phyloP scores from a whole-genome alignment of 225 moss, liverwort and hornwort species.

The Sphagnum contortum region DNA sequence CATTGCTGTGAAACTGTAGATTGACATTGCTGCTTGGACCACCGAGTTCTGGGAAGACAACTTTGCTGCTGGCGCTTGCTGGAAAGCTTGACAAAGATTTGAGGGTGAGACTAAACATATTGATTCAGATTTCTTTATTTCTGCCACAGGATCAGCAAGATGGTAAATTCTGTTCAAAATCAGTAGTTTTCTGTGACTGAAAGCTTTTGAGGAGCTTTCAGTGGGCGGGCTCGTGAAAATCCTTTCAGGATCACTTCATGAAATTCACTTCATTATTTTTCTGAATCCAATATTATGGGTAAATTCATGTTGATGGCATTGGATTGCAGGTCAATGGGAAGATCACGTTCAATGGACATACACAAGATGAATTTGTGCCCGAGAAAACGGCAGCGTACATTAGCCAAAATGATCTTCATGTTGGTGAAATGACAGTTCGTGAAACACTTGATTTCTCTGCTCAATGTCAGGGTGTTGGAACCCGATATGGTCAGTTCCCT shows the following conservation, averaged over 20 bases:
- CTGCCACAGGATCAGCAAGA: too few species aligned
- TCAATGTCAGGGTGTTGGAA: slow-evolving; percentile 35
- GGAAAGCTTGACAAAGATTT: slow-evolving; percentile 21
- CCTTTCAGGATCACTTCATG: too few species aligned
- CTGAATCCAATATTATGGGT: too few species aligned
- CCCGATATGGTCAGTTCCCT: slow-evolving; percentile 25
- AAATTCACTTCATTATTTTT: too few species aligned
- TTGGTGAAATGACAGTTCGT: slow-evolving; percentile 46
- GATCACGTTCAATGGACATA: slow-evolving; percentile 38
- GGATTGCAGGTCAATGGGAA: slow-evolving; percentile 9
- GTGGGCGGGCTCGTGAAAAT: too few species aligned
- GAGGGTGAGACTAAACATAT: slow-evolving; percentile 7
- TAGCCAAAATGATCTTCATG: slow-evolving; percentile 44
- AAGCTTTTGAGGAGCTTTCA: too few species aligned
- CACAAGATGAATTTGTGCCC: slow-evolving; percentile 34
- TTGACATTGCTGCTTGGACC: slow-evolving; percentile 54
- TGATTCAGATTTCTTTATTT: too few species aligned
- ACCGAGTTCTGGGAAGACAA: slow-evolving; percentile 50
- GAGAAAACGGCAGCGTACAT: slow-evolving; percentile 42
- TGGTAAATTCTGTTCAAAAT: too few species aligned
- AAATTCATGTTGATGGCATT: too few species aligned
- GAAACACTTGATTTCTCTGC: slow-evolving; percentile 47
- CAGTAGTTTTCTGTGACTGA: too few species aligned
- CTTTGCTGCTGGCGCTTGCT: slow-evolving; percentile 45
- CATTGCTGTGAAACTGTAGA: slow-evolving; percentile 7